These are phyloP conservation scores for Aspergillus calidoustus DNA, from an alignment of 2,329 filamentous ascomycete species.

Conservation along the genomic window DNA sequence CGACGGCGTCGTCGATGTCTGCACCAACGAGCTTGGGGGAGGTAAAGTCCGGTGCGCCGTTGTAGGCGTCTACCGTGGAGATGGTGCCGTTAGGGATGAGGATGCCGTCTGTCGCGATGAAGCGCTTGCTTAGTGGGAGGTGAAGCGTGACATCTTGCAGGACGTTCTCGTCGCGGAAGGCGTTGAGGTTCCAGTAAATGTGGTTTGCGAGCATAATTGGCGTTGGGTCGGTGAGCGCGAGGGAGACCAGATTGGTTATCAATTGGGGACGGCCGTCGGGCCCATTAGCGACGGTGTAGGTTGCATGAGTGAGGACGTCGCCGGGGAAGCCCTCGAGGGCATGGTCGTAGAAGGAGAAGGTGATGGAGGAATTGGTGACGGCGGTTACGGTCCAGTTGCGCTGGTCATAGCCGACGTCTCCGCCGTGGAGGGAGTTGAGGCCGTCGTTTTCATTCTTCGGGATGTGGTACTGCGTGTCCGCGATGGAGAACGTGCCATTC, in stretches of 20 bases:
- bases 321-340: slow-evolving; percentile 53
- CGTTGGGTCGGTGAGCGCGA: slow-evolving; percentile 51
- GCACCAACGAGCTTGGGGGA: slow-evolving; percentile 77
- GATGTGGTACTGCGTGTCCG: slow-evolving; percentile 53
- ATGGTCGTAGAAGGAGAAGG: slow-evolving; percentile 52
- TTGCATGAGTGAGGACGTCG: slow-evolving; percentile 52
- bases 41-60: slow-evolving; percentile 65
- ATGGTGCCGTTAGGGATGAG: slow-evolving; percentile 78
- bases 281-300: slow-evolving; percentile 50
- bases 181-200: slow-evolving; percentile 58
- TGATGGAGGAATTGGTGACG: slow-evolving; percentile 46
- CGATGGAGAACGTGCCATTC: slow-evolving; percentile 60
- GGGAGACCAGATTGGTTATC: slow-evolving; percentile 50
- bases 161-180: slow-evolving; percentile 49
- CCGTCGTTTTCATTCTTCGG: slow-evolving; percentile 57
- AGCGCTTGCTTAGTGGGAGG: slow-evolving; percentile 51
- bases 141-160: slow-evolving; percentile 51
- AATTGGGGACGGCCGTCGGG: slow-evolving; percentile 48
- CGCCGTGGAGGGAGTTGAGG: slow-evolving; percentile 58
- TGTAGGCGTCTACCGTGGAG: slow-evolving; percentile 69
- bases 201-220: slow-evolving; percentile 58
- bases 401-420: slow-evolving; percentile 52
- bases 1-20: slow-evolving; percentile 65
- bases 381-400: slow-evolving; percentile 56
- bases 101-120: slow-evolving; percentile 60